Evolutionary conservation across 495 filamentous ascomycete genomes (phyloP).

Genomic region (Aspergillus panamensis): DNA sequence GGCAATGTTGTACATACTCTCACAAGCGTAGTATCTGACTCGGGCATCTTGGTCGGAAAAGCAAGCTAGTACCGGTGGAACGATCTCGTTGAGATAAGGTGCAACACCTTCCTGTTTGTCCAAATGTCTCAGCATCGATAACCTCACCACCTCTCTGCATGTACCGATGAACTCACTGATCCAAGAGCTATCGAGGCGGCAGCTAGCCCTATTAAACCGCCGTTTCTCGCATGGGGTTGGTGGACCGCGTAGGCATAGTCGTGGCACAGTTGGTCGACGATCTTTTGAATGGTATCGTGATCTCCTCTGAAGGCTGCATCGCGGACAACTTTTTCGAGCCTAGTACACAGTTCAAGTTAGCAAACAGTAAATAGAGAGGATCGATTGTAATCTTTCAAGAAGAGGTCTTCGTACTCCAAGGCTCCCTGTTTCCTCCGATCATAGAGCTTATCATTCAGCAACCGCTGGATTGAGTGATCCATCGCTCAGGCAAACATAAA

Average conservation of each 20-base stretch:
- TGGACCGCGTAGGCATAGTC: slow-evolving; percentile 98
- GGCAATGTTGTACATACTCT: slow-evolving; percentile 99
- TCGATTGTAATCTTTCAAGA: background rate
- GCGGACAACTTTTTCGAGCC: slow-evolving; percentile 86
- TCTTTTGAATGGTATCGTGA: slow-evolving; percentile 71
- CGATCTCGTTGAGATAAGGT: slow-evolving; percentile 84
- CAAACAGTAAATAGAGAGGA: background rate
- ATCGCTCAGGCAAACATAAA: slow-evolving; percentile 49
- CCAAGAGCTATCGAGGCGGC: slow-evolving; percentile 96
- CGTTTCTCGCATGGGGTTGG: slow-evolving; percentile 95
- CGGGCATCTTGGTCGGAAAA: slow-evolving; percentile 98
- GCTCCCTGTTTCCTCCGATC: slow-evolving; percentile 96
- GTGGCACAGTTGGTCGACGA: slow-evolving; percentile 93
- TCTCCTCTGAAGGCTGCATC: slow-evolving; percentile 75
- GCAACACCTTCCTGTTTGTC: slow-evolving; percentile 72
- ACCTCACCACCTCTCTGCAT: background rate
- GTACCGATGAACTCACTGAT: slow-evolving; percentile 56
- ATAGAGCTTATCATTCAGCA: slow-evolving; percentile 96
- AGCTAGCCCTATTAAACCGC: slow-evolving; percentile 92
- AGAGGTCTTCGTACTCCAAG: slow-evolving; percentile 69
- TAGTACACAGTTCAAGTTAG: slow-evolving; percentile 33
- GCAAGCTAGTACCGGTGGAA: slow-evolving; percentile 96
- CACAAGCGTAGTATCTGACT: slow-evolving; percentile 97
- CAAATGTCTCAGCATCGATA: slow-evolving; percentile 24
- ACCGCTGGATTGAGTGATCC: slow-evolving; percentile 84